Evolutionary conservation across 306 rosid genomes (phyloP).

Genomic region (Castanea sativa): DNA sequence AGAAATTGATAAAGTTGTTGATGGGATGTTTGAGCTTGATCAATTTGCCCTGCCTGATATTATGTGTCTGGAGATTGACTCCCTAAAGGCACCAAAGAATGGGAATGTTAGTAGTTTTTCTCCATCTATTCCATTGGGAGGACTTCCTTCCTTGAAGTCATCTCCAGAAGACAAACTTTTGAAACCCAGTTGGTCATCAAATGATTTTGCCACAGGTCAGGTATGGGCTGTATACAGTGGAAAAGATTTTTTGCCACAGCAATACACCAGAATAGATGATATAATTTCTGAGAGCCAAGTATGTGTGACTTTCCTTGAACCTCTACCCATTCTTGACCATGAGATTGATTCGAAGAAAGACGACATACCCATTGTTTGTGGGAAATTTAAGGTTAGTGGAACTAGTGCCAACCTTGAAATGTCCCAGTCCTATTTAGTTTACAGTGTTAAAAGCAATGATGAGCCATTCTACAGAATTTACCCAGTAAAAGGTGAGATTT

Average conservation of each 20-base stretch:
- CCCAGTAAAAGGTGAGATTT: conserved; percentile 23
- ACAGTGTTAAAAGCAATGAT: background rate
- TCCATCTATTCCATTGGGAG: background rate
- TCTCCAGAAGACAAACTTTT: background rate
- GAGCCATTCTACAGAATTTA: conserved; percentile 1
- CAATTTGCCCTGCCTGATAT: background rate
- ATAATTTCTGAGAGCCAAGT: conserved; percentile 6
- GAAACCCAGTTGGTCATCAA: background rate
- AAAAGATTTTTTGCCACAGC: conserved; percentile 10
- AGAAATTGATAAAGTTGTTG: conserved; percentile 10
- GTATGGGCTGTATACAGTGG: conserved; percentile 13
- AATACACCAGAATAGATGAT: background rate
- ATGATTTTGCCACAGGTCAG: conserved; percentile 6
- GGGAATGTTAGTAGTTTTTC: background rate
- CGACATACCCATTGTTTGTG: conserved; percentile 9
- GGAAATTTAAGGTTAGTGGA: conserved; percentile 3
- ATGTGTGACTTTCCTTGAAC: conserved; percentile 9
- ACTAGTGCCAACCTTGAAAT: background rate
- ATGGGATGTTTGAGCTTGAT: conserved; percentile 20
- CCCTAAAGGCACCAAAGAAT: background rate
- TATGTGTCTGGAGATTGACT: background rate
- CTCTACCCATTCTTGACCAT: background rate
- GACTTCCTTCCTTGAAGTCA: background rate
- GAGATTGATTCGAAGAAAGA: background rate
- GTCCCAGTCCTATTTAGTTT: background rate